Evolutionary conservation across 768 basidiomycete species (phyloP).

Genomic region (Crassisporium funariophilum): DNA sequence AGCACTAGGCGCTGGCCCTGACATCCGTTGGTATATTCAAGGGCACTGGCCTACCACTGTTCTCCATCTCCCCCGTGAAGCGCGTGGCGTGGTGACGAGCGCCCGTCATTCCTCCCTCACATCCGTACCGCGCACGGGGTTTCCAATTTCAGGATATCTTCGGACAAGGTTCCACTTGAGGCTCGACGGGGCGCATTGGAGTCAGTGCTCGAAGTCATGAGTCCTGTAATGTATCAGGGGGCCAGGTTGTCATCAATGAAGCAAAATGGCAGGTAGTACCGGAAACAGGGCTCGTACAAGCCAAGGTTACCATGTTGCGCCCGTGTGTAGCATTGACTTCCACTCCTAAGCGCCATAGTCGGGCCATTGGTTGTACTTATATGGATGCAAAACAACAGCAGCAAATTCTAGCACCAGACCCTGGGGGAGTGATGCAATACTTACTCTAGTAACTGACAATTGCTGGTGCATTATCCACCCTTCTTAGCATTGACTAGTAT

Average conservation of each 20-base stretch:
- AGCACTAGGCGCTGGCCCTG: conserved; percentile 24
- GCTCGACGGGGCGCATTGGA: conserved; percentile 22
- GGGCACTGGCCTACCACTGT: conserved; percentile 21
- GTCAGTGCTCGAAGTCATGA: conserved; percentile 9
- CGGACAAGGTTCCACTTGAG: conserved; percentile 17
- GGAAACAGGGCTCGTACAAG: conserved; percentile 9
- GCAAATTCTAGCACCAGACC: too few relatives aligned
- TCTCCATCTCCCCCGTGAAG: conserved; percentile 26
- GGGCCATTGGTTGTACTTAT: too few relatives aligned
- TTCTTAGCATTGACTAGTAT: too few relatives aligned
- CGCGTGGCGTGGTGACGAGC: conserved; percentile 21
- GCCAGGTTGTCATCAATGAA: conserved; percentile 8
- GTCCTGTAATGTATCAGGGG: conserved; percentile 5
- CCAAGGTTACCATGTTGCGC: too few relatives aligned
- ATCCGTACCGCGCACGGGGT: conserved; percentile 22
- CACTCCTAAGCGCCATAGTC: conserved; percentile 29
- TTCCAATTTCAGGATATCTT: conserved; percentile 28
- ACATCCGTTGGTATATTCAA: conserved; percentile 24
- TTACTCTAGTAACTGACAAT: too few relatives aligned
- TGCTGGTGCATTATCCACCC: too few relatives aligned
- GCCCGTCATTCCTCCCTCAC: conserved; percentile 29
- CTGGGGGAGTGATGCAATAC: too few relatives aligned
- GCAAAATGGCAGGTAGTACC: conserved; percentile 15
- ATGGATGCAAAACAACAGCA: too few relatives aligned
- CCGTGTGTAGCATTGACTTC: conserved; percentile 28